phyloP scores from a whole-genome alignment of 352 stramenopile species.

The Globisporangium yorkense region DNA sequence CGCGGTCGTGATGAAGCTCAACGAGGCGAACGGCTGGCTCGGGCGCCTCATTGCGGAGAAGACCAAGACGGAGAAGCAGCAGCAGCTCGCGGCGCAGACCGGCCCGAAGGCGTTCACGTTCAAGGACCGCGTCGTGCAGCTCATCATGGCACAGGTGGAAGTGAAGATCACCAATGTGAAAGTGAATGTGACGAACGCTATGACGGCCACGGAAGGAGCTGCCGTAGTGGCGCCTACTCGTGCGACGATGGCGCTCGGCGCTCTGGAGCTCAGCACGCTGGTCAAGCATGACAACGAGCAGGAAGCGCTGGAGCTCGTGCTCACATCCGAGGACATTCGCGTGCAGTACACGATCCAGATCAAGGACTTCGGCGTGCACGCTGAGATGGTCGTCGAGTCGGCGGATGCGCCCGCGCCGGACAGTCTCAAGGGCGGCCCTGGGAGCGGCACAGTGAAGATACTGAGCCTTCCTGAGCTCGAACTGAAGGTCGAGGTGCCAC shows the following conservation, averaged over 20 bases:
- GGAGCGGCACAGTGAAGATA: constrained; percentile 20
- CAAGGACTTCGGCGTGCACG: constrained; percentile 42
- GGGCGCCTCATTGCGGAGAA: constrained; percentile 27
- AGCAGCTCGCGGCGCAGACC: constrained; percentile 22
- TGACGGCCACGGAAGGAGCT: not conserved
- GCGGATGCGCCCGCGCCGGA: constrained; percentile 2
- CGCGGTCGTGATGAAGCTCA: constrained; percentile 49
- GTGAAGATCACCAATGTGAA: constrained; percentile 39
- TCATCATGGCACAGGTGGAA: constrained; percentile 54
- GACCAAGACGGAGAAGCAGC: constrained; percentile 24
- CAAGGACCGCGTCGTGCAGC: constrained; percentile 57
- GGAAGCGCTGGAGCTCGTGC: constrained; percentile 38
- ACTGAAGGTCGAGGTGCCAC: constrained; percentile 44
- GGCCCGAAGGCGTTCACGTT: constrained; percentile 30
- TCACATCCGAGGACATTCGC: constrained; percentile 45
- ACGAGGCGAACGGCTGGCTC: constrained; percentile 33
- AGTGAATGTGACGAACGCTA: constrained; percentile 28
- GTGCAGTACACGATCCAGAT: constrained; percentile 43
- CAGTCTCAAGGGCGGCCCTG: constrained; percentile 17
- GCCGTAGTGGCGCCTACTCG: constrained; percentile 24
- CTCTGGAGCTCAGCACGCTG: constrained; percentile 33
- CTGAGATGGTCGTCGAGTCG: constrained; percentile 20
- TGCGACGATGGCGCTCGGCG: constrained; percentile 24
- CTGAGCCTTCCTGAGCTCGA: constrained; percentile 33
- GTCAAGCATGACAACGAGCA: constrained; percentile 39